These are phyloP conservation scores for Penicillium sp. DNA, from an alignment of 2,329 filamentous ascomycete species.

Conservation along the genomic window DNA sequence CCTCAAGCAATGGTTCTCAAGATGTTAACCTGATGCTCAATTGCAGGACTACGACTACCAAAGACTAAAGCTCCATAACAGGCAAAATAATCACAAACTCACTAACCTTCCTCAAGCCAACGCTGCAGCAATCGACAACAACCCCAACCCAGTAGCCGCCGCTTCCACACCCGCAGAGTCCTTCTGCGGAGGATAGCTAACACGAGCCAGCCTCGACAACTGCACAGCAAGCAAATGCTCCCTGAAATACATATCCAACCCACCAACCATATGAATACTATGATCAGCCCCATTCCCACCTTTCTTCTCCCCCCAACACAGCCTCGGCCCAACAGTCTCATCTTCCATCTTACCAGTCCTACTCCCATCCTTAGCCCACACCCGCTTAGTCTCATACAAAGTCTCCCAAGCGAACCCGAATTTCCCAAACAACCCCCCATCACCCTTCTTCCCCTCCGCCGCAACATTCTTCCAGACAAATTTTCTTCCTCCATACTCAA, in stretches of 20 bases:
- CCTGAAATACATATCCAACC: slow-evolving; percentile 17
- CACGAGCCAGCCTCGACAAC: slow-evolving; percentile 13
- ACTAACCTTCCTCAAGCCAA: background rate
- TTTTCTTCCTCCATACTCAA: slow-evolving; percentile 17
- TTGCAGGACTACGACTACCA: background rate
- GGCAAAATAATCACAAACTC: too few relatives aligned
- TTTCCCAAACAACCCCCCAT: slow-evolving; percentile 11
- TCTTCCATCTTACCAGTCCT: slow-evolving; percentile 17
- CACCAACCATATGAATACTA: slow-evolving; percentile 15
- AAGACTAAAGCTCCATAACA: background rate
- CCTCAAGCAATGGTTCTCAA: background rate
- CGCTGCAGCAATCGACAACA: background rate
- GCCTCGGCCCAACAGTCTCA: slow-evolving; percentile 13
- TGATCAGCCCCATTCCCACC: slow-evolving; percentile 12
- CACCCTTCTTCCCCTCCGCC: slow-evolving; percentile 7
- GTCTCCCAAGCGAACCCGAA: slow-evolving; percentile 15
- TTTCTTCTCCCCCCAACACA: slow-evolving; percentile 20
- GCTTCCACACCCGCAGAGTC: slow-evolving; percentile 13
- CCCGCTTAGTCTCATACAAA: slow-evolving; percentile 19
- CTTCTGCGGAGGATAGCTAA: slow-evolving; percentile 15
- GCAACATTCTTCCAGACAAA: slow-evolving; percentile 18
- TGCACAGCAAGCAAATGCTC: slow-evolving; percentile 20
- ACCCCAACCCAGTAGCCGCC: slow-evolving; percentile 1
- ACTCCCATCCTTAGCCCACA: slow-evolving; percentile 17
- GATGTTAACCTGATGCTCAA: too few relatives aligned